Evolutionary conservation across 306 rosid genomes (phyloP).

Genomic region (Cajanus cajan): DNA sequence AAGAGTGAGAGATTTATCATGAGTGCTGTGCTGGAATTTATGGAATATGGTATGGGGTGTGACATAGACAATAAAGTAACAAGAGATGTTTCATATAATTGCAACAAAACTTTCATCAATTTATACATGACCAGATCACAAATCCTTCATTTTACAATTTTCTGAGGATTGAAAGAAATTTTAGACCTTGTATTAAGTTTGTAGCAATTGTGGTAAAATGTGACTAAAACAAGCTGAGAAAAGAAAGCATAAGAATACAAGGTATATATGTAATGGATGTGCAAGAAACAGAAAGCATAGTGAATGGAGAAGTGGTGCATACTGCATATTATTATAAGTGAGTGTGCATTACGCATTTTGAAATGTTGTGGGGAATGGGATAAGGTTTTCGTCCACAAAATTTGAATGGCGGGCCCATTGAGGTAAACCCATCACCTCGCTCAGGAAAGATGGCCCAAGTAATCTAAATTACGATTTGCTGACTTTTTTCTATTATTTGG

Average conservation of each 20-base stretch:
- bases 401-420: constrained; percentile 3
- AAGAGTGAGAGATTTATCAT: neutral
- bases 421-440: neutral
- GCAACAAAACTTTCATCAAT: neutral
- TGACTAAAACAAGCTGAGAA: neutral
- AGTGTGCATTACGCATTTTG: neutral
- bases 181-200: neutral
- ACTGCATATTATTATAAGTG: too few relatives aligned
- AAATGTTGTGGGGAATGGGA: neutral
- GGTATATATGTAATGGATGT: neutral
- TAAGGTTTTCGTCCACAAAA: neutral
- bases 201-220: too few relatives aligned
- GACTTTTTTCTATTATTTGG: too few relatives aligned
- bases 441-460: neutral
- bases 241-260: neutral
- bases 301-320: neutral
- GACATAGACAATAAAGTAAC: neutral
- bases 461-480: neutral
- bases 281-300: neutral
- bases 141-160: too few relatives aligned
- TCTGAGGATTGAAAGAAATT: neutral
- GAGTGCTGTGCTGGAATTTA: neutral
- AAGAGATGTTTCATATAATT: neutral
- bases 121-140: too few relatives aligned
- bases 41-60: neutral